Evolutionary conservation across 371 early-diverging fungal genomes (phyloP).

Genomic region (Circinella umbellata): DNA sequence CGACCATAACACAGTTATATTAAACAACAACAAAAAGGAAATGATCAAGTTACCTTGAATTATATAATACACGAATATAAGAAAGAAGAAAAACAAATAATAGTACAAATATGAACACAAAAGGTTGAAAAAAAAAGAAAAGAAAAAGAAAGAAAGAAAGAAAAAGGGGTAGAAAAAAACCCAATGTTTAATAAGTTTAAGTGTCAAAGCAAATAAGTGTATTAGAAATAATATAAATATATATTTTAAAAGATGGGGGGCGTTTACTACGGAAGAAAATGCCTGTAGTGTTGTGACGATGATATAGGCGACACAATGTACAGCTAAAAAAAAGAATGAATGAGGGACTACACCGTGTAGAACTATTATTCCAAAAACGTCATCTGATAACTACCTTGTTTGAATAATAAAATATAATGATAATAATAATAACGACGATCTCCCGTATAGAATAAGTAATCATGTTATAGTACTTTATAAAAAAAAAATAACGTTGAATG

Average conservation of each 20-base stretch:
- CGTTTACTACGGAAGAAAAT: too few species aligned
- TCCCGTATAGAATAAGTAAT: background rate
- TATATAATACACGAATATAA: slow-evolving; percentile 2
- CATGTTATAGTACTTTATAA: background rate
- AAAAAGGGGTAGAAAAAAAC: background rate
- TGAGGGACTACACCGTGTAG: too few species aligned
- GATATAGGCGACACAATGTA: too few species aligned
- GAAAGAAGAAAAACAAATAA: background rate
- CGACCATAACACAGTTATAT: too few species aligned
- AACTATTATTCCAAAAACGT: slow-evolving; percentile 5
- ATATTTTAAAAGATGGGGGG: too few species aligned
- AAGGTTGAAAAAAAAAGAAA: background rate
- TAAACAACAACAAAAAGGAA: background rate
- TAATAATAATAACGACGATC: background rate
- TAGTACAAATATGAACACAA: slow-evolving; percentile 1
- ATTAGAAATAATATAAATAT: background rate
- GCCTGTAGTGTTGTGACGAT: background rate
- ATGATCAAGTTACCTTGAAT: slow-evolving; percentile 3
- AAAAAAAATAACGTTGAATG: background rate
- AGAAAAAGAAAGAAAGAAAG: slow-evolving; percentile 5
- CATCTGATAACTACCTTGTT: slow-evolving; percentile 11
- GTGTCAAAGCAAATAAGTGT: background rate
- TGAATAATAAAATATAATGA: background rate
- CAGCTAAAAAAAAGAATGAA: too few species aligned
- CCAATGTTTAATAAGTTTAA: background rate